phyloP scores from a whole-genome alignment of 2,329 filamentous ascomycete genomes.

The Plenodomus biglobosus region DNA sequence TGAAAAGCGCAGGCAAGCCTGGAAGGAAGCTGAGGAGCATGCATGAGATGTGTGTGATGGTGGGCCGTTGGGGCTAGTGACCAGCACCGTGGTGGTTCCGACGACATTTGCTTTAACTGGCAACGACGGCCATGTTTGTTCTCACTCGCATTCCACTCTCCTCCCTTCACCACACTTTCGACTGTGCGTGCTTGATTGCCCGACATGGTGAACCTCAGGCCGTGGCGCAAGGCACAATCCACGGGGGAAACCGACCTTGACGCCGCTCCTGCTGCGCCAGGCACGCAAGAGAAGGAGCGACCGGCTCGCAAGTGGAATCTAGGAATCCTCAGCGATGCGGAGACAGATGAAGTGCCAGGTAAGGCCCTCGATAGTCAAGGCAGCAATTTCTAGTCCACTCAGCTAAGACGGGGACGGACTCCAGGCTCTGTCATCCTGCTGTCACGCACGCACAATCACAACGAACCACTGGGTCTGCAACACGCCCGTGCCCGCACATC shows the following conservation, averaged over 20 bases:
- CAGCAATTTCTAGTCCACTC: neutral
- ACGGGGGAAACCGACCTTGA: slow-evolving; percentile 1
- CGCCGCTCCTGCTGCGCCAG: slow-evolving; percentile 1
- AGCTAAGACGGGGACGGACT: neutral
- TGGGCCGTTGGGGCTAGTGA: neutral
- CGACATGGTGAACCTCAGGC: slow-evolving; percentile 21
- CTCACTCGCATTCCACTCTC: neutral
- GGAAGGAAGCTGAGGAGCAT: neutral
- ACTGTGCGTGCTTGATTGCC: neutral
- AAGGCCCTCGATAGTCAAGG: slow-evolving; percentile 26
- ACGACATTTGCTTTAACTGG: neutral
- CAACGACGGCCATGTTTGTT: neutral
- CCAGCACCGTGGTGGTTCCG: neutral
- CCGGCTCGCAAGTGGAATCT: slow-evolving; percentile 53
- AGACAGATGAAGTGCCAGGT: slow-evolving; percentile 89
- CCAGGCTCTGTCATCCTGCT: slow-evolving; percentile 64
- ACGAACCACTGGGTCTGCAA: slow-evolving; percentile 63
- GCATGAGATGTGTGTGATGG: neutral
- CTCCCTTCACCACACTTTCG: neutral
- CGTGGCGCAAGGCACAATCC: slow-evolving; percentile 20
- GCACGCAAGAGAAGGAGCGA: slow-evolving; percentile 9
- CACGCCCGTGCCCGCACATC: slow-evolving; percentile 64
- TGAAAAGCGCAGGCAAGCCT: neutral
- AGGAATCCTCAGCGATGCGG: slow-evolving; percentile 79
- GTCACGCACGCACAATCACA: slow-evolving; percentile 57